Conservation (phyloP, 2,329 filamentous ascomycete species). For the Pyrenochaeta sp. region DNA sequence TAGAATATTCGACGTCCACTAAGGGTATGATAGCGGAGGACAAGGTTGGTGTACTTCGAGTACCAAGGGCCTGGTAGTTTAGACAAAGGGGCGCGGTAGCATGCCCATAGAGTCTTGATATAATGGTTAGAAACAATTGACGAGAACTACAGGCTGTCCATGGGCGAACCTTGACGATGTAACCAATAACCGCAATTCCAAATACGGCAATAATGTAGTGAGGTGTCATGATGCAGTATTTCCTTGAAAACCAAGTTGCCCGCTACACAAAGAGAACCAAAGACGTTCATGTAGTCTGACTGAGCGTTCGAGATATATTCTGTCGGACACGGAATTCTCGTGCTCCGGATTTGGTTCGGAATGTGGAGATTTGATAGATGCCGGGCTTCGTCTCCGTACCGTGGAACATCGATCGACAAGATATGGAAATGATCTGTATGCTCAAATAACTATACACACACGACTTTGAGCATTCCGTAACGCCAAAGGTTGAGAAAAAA, state of each 20-base stretch:
- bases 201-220: background rate
- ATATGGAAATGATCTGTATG: background rate
- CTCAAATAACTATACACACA: too few relatives aligned
- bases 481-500: too few relatives aligned
- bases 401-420: background rate
- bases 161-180: background rate
- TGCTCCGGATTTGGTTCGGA: background rate
- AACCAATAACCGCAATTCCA: background rate
- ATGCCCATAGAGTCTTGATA: slow-evolving; percentile 6
- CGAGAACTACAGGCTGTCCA: too few relatives aligned
- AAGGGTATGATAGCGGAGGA: slow-evolving; percentile 47
- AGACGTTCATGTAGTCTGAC: too few relatives aligned
- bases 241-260: too few relatives aligned
- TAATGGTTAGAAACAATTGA: too few relatives aligned
- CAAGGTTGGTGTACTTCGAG: slow-evolving; percentile 36
- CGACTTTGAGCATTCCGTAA: too few relatives aligned
- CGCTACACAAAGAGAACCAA: too few relatives aligned
- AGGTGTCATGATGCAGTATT: background rate
- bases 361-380: background rate
- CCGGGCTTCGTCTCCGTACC: too few relatives aligned
- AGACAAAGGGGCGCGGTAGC: slow-evolving; percentile 9
- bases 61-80: slow-evolving; percentile 41
- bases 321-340: background rate
- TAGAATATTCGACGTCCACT: slow-evolving; percentile 48
- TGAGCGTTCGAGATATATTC: background rate